Evolutionary conservation across 345 rosid species (phyloP).

Genomic region (Populus tremula): DNA sequence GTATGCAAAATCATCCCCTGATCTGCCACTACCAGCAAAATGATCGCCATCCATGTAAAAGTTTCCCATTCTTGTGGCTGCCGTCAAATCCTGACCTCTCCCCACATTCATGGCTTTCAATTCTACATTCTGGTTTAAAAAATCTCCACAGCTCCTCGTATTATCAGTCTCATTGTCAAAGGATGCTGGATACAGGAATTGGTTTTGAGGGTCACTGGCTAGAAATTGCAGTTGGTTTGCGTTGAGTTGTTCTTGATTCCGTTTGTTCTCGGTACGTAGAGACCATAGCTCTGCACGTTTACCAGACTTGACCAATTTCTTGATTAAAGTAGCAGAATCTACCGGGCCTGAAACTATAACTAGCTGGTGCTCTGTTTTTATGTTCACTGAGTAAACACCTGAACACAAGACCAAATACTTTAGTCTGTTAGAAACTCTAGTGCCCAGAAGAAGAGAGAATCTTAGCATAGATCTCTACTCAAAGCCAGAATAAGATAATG

Average conservation of each 20-base stretch:
- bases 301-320: conserved; percentile 50
- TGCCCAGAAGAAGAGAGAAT: neutral
- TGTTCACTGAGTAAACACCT: conserved; percentile 62
- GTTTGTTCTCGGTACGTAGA: conserved; percentile 22
- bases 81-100: conserved; percentile 9
- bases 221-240: conserved; percentile 11
- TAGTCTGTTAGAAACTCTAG: neutral
- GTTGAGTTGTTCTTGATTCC: conserved; percentile 15
- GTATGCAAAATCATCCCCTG: conserved; percentile 4
- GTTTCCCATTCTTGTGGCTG: conserved; percentile 9
- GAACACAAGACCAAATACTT: conserved; percentile 14
- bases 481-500: too few relatives aligned
- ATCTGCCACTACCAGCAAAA: neutral
- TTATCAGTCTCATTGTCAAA: conserved; percentile 16
- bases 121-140: conserved; percentile 10
- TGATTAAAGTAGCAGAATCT: conserved; percentile 43
- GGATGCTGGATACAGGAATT: conserved; percentile 25
- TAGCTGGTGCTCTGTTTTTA: conserved; percentile 46
- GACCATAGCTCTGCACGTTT: conserved; percentile 58
- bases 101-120: neutral
- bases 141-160: conserved; percentile 8
- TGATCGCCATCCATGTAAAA: conserved; percentile 10
- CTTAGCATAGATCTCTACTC: neutral
- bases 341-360: conserved; percentile 60
- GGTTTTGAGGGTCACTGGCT: conserved; percentile 12